A percentile compares a stretch with the other conserved stretches of the same genome.
Conservation (phyloP, 257 asterid species). For the Cordia subcordata region DNA sequence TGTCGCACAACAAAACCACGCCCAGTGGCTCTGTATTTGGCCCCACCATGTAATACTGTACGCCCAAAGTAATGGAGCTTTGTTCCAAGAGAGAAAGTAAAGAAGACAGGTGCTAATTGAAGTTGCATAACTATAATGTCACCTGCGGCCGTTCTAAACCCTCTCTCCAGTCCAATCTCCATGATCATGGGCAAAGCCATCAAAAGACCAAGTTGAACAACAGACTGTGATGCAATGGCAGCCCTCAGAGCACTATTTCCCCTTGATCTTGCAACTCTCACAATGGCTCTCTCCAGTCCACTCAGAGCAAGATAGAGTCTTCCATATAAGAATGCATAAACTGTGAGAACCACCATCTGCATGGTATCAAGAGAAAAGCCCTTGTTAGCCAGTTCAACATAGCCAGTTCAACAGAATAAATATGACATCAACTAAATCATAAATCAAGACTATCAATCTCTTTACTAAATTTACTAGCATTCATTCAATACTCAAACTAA, state of each 20-base stretch:
- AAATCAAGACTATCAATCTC: no score
- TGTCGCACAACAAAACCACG: constrained; percentile 96
- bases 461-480: no score
- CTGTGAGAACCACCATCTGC: constrained; percentile 89
- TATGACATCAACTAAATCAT: no score
- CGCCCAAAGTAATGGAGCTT: constrained; percentile 94
- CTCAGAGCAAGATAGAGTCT: constrained; percentile 78
- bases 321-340: constrained; percentile 85
- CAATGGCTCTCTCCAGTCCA: constrained; percentile 79
- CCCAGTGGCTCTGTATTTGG: constrained; percentile 94
- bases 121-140: constrained; percentile 89
- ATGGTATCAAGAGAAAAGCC: no score
- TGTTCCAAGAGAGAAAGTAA: constrained; percentile 92
- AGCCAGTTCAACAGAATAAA: no score
- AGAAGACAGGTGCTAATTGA: constrained; percentile 86
- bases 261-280: constrained; percentile 52
- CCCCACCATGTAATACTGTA: constrained; percentile 88
- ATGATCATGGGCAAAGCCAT: constrained; percentile 93
- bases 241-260: constrained; percentile 69
- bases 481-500: no score
- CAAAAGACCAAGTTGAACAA: constrained; percentile 87
- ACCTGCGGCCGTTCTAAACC: constrained; percentile 79
- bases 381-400: no score
- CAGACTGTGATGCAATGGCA: constrained; percentile 85
- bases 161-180: constrained; percentile 96